A percentile compares a stretch with the other conserved stretches of the same genome.
phyloP scores from a whole-genome alignment of 176 grass and related monocot genomes.

The Eremochloa ophiuroides region DNA sequence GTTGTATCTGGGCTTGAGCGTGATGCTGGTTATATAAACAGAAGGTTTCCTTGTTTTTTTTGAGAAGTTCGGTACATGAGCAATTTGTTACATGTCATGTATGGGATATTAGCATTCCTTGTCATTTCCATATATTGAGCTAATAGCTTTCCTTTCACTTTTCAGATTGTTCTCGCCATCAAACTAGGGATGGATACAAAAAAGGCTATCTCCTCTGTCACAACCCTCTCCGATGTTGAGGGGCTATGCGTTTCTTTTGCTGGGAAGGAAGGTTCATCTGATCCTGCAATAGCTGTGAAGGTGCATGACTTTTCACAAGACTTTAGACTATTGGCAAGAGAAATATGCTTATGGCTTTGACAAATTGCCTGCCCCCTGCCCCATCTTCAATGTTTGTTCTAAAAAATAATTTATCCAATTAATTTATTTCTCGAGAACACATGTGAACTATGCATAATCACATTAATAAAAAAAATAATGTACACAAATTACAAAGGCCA shows the following conservation, averaged over 20 bases:
- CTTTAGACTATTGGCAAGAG: not conserved
- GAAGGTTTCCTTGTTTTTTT: not conserved
- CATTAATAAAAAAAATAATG: not conserved
- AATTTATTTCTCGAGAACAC: not conserved
- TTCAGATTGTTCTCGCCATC: conserved; percentile 87
- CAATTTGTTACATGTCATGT: too few relatives aligned
- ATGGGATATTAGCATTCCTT: too few relatives aligned
- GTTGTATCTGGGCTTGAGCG: not conserved
- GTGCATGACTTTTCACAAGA: conserved; percentile 20
- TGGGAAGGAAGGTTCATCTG: conserved; percentile 63
- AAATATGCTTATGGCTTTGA: not conserved
- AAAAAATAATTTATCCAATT: too few relatives aligned
- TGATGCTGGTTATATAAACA: not conserved
- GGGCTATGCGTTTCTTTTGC: conserved; percentile 73
- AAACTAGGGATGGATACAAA: conserved; percentile 73
- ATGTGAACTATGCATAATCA: not conserved
- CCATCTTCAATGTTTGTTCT: not conserved
- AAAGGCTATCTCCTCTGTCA: conserved; percentile 58
- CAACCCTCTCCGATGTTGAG: conserved; percentile 88
- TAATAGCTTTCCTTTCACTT: conserved; percentile 1
- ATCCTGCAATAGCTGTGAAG: conserved; percentile 79
- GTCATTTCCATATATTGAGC: not conserved
- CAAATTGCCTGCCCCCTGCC: not conserved
- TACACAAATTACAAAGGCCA: not conserved
- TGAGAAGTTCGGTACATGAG: too few relatives aligned